These are phyloP conservation scores for Sonneratia alba DNA, from an alignment of 345 rosid species.

Conservation along the genomic window DNA sequence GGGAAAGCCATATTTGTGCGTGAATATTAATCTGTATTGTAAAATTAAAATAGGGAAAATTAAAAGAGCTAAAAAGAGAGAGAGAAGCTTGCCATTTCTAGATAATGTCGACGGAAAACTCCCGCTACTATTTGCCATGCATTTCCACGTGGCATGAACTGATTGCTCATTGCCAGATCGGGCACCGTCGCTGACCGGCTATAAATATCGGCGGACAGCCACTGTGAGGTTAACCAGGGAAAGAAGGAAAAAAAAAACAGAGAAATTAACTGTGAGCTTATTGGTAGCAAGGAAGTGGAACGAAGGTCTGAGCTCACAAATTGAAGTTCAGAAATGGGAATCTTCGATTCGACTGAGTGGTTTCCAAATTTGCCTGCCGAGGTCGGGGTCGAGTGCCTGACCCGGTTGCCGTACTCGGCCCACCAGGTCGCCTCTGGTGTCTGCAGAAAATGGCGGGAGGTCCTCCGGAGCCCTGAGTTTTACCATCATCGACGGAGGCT, in stretches of 20 bases:
- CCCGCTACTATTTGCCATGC: slow-evolving; percentile 1
- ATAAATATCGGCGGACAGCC: background rate
- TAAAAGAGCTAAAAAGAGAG: background rate
- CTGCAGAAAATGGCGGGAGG: slow-evolving; percentile 41
- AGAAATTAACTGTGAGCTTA: background rate
- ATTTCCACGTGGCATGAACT: background rate
- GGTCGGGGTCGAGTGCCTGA: slow-evolving; percentile 46
- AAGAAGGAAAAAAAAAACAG: background rate
- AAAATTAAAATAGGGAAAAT: background rate
- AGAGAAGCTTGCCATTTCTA: background rate
- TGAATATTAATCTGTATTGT: too few species aligned
- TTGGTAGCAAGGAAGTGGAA: background rate
- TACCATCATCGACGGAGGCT: slow-evolving; percentile 31
- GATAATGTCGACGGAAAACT: background rate
- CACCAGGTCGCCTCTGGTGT: slow-evolving; percentile 40
- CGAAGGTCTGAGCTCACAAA: background rate
- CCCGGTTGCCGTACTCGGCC: slow-evolving; percentile 32
- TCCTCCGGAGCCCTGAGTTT: slow-evolving; percentile 33
- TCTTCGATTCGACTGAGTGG: slow-evolving; percentile 20
- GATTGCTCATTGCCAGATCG: background rate
- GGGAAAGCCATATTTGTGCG: too few species aligned
- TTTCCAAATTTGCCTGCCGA: slow-evolving; percentile 46
- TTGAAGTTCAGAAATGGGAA: slow-evolving; percentile 14
- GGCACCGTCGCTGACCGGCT: background rate
- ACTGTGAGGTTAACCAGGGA: background rate